Evolutionary conservation across 306 rosid species (phyloP).

Genomic region (Pterocarpus santalinus): DNA sequence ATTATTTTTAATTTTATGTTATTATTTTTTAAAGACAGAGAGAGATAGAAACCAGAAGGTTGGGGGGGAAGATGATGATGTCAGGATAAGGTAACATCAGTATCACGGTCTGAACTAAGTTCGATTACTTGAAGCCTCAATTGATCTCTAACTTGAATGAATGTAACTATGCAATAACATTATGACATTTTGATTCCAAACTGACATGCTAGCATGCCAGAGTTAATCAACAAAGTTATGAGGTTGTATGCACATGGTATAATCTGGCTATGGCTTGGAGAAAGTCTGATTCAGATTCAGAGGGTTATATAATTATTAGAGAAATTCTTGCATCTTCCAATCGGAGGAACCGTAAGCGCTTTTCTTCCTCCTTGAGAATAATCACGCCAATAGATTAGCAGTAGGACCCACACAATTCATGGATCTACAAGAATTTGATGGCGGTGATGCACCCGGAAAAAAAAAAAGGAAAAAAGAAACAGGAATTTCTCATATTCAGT

Average conservation of each 20-base stretch:
- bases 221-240: not conserved
- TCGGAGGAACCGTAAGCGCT: not conserved
- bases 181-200: slow-evolving; percentile 11
- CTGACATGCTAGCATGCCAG: not conserved
- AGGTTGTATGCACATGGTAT: not conserved
- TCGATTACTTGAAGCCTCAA: not conserved
- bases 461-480: too few species aligned
- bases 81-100: not conserved
- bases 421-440: too few species aligned
- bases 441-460: too few species aligned
- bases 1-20: not conserved
- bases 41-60: not conserved
- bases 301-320: too few species aligned
- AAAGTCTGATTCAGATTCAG: too few species aligned
- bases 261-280: too few species aligned
- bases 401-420: too few species aligned
- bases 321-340: too few species aligned
- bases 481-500: too few species aligned
- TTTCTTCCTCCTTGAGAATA: not conserved
- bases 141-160: not conserved
- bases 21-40: not conserved
- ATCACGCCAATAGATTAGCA: too few species aligned
- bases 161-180: not conserved
- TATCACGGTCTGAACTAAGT: not conserved
- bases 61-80: not conserved